Evolutionary conservation across 108 stramenopile species (phyloP).

Genomic region (Fistulifera pelliculosa): DNA sequence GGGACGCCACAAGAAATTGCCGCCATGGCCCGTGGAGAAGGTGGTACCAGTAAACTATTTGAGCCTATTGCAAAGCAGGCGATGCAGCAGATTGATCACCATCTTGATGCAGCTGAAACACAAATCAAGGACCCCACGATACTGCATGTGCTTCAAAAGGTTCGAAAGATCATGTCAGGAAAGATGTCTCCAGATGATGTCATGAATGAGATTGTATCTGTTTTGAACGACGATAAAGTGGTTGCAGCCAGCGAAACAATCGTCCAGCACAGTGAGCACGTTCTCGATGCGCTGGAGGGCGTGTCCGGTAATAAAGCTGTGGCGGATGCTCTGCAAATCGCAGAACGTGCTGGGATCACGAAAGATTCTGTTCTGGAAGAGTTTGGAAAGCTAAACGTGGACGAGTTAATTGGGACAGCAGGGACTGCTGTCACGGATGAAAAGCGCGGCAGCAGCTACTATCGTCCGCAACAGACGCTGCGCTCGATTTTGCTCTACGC

Average conservation of each 20-base stretch:
- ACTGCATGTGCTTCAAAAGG: constrained; percentile 44
- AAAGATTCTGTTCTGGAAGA: constrained; percentile 71
- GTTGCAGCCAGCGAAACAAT: constrained; percentile 68
- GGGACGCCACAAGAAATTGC: constrained; percentile 67
- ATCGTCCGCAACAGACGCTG: constrained; percentile 76
- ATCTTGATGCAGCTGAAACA: constrained; percentile 68
- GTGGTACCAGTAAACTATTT: constrained; percentile 72
- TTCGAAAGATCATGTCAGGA: constrained; percentile 71
- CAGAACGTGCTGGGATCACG: constrained; percentile 74
- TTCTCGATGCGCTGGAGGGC: constrained; percentile 81
- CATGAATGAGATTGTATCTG: constrained; percentile 65
- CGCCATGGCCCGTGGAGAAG: constrained; percentile 63
- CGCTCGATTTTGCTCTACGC: constrained; percentile 73
- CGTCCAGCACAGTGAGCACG: constrained; percentile 56
- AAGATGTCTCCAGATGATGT: constrained; percentile 52
- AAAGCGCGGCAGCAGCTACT: constrained; percentile 59
- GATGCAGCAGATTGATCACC: constrained; percentile 73
- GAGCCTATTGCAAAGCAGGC: constrained; percentile 76
- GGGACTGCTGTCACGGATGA: constrained; percentile 74
- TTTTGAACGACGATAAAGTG: constrained; percentile 72
- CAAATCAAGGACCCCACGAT: constrained; percentile 44
- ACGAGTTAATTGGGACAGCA: constrained; percentile 69
- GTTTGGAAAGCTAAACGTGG: constrained; percentile 63
- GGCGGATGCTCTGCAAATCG: constrained; percentile 58
- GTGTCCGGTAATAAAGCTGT: constrained; percentile 57